These are phyloP conservation scores for Clathrospora elynae DNA, from an alignment of 2,329 filamentous ascomycete genomes.

Conservation along the genomic window DNA sequence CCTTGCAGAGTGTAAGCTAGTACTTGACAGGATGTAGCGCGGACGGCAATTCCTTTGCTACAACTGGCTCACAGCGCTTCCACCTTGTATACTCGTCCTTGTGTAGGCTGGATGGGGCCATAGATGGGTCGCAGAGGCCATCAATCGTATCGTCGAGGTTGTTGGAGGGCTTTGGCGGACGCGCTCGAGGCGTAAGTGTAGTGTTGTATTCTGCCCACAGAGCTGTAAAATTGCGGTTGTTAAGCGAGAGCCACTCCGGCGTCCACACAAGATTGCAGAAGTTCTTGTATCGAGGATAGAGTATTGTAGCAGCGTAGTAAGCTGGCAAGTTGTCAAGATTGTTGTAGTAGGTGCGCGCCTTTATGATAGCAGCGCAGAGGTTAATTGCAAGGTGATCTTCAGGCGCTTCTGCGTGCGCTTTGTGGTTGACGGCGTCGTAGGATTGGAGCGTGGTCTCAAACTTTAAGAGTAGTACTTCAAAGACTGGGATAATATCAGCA, in stretches of 20 bases:
- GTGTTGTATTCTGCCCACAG: constrained; percentile 7
- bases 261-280: constrained; percentile 6
- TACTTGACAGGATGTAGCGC: too few species aligned
- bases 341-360: constrained; percentile 7
- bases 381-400: constrained; percentile 11
- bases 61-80: constrained; percentile 5
- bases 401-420: constrained; percentile 1
- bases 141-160: background rate
- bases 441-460: background rate
- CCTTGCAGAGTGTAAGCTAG: too few species aligned
- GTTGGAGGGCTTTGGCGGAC: constrained; percentile 1
- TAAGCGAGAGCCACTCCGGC: constrained; percentile 4
- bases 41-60: too few species aligned
- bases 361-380: constrained; percentile 2
- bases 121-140: background rate
- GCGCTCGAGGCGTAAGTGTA: background rate
- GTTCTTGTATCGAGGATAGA: constrained; percentile 6
- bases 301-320: constrained; percentile 13
- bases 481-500: constrained; percentile 7
- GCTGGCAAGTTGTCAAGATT: constrained; percentile 8
- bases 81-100: constrained; percentile 1
- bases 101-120: background rate
- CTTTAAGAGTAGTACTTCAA: constrained; percentile 1
- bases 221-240: constrained; percentile 1
- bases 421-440: constrained; percentile 2